Conservation (phyloP, 129 eudicot species). For the Flaveria sonorensis region DNA sequence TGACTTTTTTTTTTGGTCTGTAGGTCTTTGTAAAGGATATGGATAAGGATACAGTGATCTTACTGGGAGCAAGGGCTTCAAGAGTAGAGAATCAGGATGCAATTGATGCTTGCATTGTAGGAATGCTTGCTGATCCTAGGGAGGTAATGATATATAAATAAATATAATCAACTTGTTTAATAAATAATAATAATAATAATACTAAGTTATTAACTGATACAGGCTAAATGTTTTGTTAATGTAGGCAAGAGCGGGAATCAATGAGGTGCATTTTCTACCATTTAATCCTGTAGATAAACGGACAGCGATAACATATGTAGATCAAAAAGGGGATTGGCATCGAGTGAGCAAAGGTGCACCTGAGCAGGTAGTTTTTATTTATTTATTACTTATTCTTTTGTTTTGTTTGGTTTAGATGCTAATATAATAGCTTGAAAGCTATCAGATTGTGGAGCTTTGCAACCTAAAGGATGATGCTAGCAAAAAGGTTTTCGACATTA, state of each 20-base stretch:
- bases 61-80: slow-evolving; percentile 82
- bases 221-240: slow-evolving; percentile 6
- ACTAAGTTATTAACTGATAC: background rate
- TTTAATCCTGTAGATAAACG: slow-evolving; percentile 88
- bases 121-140: slow-evolving; percentile 71
- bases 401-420: slow-evolving; percentile 13
- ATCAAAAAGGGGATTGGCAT: slow-evolving; percentile 63
- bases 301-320: slow-evolving; percentile 78
- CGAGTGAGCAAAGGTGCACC: slow-evolving; percentile 93
- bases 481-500: slow-evolving; percentile 64
- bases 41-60: slow-evolving; percentile 58
- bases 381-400: background rate
- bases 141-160: slow-evolving; percentile 51
- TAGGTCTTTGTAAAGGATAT: slow-evolving; percentile 54
- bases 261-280: slow-evolving; percentile 82
- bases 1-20: slow-evolving; percentile 7
- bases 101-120: slow-evolving; percentile 86
- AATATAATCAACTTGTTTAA: background rate
- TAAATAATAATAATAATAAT: background rate
- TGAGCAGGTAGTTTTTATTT: slow-evolving; percentile 62
- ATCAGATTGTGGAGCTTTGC: slow-evolving; percentile 78
- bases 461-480: slow-evolving; percentile 46
- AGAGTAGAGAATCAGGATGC: slow-evolving; percentile 94
- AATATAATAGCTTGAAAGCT: slow-evolving; percentile 14
- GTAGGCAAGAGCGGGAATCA: slow-evolving; percentile 81